phyloP scores from a whole-genome alignment of 2,329 filamentous ascomycete species.

The Trichothecium roseum region DNA sequence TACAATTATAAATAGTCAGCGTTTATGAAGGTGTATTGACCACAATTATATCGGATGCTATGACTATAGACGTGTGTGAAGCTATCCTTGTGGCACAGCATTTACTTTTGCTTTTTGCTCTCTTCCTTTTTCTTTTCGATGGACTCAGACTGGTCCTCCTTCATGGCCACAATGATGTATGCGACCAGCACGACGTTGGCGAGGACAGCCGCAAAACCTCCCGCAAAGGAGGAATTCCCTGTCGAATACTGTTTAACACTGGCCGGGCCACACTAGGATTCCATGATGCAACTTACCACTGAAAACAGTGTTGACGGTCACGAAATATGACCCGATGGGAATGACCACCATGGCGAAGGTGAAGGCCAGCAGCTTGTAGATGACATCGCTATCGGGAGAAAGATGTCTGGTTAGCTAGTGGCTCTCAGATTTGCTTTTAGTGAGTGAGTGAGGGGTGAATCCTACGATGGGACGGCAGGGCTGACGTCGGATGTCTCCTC shows the following conservation, averaged over 20 bases:
- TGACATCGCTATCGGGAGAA: constrained; percentile 53
- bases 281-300: constrained; percentile 43
- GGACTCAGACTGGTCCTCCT: constrained; percentile 58
- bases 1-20: too few relatives aligned
- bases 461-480: constrained; percentile 76
- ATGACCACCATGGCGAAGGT: constrained; percentile 82
- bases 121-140: constrained; percentile 30
- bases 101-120: constrained; percentile 33
- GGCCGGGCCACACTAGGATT: background rate
- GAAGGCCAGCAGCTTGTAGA: constrained; percentile 82
- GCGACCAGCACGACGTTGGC: constrained; percentile 84
- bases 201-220: constrained; percentile 73
- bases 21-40: too few relatives aligned
- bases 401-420: constrained; percentile 1
- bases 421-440: constrained; percentile 5
- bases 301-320: constrained; percentile 68
- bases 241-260: constrained; percentile 6
- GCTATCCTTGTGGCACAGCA: too few relatives aligned
- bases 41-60: too few relatives aligned
- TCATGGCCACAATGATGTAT: constrained; percentile 89
- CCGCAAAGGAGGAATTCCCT: constrained; percentile 87
- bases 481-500: constrained; percentile 58
- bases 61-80: too few relatives aligned
- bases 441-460: background rate
- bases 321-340: constrained; percentile 83